A percentile compares a stretch with the other conserved stretches of the same genome.
Evolutionary conservation across 1,284 basidiomycete species (phyloP).

Genomic region (Garcileccinum viscosum): DNA sequence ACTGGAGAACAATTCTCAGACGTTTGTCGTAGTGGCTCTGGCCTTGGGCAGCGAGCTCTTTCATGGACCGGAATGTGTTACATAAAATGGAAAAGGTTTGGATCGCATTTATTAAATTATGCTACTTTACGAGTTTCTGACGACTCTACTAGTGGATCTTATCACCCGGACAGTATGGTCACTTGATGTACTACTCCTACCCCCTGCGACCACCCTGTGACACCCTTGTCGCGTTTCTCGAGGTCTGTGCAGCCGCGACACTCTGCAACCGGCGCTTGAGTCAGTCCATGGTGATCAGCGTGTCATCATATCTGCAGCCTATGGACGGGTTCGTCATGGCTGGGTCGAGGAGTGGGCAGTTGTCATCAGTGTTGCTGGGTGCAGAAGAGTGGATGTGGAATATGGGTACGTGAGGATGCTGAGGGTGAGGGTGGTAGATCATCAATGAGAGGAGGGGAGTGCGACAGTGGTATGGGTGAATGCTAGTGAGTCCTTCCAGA

Average conservation of each 20-base stretch:
- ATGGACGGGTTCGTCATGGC: constrained; percentile 72
- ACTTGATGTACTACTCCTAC: constrained; percentile 62
- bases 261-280: constrained; percentile 70
- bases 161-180: constrained; percentile 47
- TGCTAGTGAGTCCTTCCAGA: too few relatives aligned
- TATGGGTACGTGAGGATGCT: constrained; percentile 71
- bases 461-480: constrained; percentile 2
- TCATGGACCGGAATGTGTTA: constrained; percentile 64
- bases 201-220: constrained; percentile 63
- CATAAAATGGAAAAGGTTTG: constrained; percentile 73
- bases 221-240: constrained; percentile 66
- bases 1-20: constrained; percentile 69
- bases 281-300: constrained; percentile 68
- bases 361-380: constrained; percentile 74
- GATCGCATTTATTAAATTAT: background rate
- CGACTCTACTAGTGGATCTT: constrained; percentile 23
- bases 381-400: constrained; percentile 69
- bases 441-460: constrained; percentile 42
- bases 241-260: constrained; percentile 62
- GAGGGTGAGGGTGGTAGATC: constrained; percentile 62
- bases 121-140: background rate
- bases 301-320: constrained; percentile 67
- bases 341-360: constrained; percentile 66
- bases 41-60: constrained; percentile 45
- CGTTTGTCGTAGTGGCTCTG: constrained; percentile 56